phyloP scores from a whole-genome alignment of 306 rosid genomes.

The Acmispon strigosus region DNA sequence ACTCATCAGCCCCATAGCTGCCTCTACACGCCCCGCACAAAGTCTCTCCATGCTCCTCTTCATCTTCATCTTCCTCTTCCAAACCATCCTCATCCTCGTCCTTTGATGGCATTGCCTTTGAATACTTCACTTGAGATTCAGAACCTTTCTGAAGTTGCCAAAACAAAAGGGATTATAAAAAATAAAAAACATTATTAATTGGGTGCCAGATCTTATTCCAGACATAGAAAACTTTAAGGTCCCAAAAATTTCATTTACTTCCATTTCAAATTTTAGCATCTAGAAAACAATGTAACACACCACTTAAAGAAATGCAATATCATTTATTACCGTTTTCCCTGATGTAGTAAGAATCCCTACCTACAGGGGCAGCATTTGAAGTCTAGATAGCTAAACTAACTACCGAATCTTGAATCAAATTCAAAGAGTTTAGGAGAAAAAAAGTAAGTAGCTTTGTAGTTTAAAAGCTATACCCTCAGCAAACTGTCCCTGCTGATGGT shows the following conservation, averaged over 20 bases:
- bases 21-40: conserved; percentile 80
- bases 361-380: not conserved
- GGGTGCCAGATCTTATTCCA: not conserved
- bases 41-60: conserved; percentile 72
- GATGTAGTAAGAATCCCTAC: not conserved
- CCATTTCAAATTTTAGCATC: not conserved
- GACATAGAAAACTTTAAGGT: not conserved
- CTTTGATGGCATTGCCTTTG: conserved; percentile 37
- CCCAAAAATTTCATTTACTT: not conserved
- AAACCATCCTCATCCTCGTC: conserved; percentile 45
- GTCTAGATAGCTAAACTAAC: not conserved
- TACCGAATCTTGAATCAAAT: not conserved
- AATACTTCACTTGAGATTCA: conserved; percentile 44
- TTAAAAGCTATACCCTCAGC: not conserved
- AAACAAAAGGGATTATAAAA: not conserved
- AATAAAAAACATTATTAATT: not conserved
- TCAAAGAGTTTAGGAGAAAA: not conserved
- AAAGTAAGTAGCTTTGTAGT: not conserved
- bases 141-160: conserved; percentile 50
- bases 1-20: conserved; percentile 61
- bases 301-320: not conserved
- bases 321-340: not conserved
- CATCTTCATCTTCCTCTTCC: conserved; percentile 66
- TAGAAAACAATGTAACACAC: not conserved
- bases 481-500: not conserved